These are phyloP conservation scores for Coemansia reversa DNA, from an alignment of 192 early-diverging fungal genomes.

Conservation along the genomic window DNA sequence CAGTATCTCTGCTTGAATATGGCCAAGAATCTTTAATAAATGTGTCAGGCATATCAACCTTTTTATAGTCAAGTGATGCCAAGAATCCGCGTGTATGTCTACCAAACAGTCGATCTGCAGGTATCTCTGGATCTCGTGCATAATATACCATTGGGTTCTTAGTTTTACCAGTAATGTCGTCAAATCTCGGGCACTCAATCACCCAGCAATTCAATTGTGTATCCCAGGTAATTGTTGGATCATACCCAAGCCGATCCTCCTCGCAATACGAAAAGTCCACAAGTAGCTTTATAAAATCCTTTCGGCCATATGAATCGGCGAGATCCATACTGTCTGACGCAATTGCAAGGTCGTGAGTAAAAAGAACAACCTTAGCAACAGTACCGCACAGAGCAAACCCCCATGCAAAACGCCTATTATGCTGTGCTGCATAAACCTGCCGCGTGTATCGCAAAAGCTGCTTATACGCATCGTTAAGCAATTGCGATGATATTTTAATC, in stretches of 20 bases:
- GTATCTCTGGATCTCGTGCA: neutral
- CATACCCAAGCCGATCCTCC: neutral
- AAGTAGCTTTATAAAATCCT: neutral
- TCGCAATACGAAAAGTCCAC: conserved; percentile 1
- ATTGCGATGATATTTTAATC: neutral
- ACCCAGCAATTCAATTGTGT: neutral
- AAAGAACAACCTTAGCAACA: neutral
- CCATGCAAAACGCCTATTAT: conserved; percentile 8
- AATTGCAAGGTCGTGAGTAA: conserved; percentile 1
- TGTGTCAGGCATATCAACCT: neutral
- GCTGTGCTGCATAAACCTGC: conserved; percentile 1
- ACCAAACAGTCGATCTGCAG: neutral
- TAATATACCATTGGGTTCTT: neutral
- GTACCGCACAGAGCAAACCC: conserved; percentile 1
- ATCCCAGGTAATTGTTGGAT: conserved; percentile 3
- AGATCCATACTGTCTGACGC: conserved; percentile 1
- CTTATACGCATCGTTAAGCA: neutral
- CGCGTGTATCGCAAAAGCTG: conserved; percentile 5
- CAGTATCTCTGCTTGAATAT: neutral
- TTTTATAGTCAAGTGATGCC: neutral
- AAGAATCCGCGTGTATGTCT: neutral
- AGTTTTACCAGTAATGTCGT: neutral
- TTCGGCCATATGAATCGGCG: neutral
- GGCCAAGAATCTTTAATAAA: neutral
- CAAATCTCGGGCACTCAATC: neutral